Evolutionary conservation across 2,329 filamentous ascomycete species (phyloP), one percentile per base, ranked within the genome.

Genomic region (Epichloe scottii): DNA sequence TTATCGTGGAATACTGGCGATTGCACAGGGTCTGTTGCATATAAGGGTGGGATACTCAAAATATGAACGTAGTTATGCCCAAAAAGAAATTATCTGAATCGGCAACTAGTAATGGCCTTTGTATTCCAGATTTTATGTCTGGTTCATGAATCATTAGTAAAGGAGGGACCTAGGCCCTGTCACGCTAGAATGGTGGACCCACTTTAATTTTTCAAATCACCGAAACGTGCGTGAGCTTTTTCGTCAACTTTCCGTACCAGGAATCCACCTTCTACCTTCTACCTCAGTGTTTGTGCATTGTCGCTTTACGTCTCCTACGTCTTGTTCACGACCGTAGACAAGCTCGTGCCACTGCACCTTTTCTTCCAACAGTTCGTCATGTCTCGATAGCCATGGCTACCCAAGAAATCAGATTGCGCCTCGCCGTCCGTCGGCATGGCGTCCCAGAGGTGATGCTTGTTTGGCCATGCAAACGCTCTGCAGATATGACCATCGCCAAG

Each of bases 391-490:
- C 53, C 38, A 54, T 54, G 53, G 40, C 53, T 17, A 15, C 59
- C 40, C 60, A 61, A 50, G 60, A 62, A 48, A 66, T 93, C 75
- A 86, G 89, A 61, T 76, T 94, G 54, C 84, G 85, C 57, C 71
- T 94, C 46, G 73, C 79, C 37, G 79, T 94, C 50, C 79, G 81
- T 56, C 84, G 89, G 52, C 80, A 91, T 66, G 79, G 76, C 42
- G 74, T 93, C 23, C 88, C 89, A 7, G 77, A 85, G 40, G 78
- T 82, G 51, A 79, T 80, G 56, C 75, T 93, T 50, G 72, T 91
- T 40, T 91, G 87, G 82, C 78, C 79, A 30, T 77, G 85, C 17
- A 67, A 74, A 48, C 69, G 72, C 58, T 68, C 73, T 49, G 71
- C 73, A 14, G 75, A 82, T 44, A 75, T 82, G 49, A 95, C 88